phyloP scores from a whole-genome alignment of 257 asterid species.

The Mentha longifolia region DNA sequence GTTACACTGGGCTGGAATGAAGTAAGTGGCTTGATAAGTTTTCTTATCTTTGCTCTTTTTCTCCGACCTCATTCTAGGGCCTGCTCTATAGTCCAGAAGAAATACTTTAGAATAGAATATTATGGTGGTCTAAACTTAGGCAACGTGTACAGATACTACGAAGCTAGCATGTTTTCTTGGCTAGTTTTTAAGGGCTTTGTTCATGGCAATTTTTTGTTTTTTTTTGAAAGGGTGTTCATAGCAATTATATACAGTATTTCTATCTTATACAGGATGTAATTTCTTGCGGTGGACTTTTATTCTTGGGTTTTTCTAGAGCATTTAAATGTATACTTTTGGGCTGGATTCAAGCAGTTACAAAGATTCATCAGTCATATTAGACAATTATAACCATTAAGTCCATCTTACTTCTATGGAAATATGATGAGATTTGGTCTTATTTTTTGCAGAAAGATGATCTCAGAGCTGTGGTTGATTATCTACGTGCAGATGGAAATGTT shows the following conservation, averaged over 20 bases:
- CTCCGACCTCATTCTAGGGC: conserved; percentile 12
- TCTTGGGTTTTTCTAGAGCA: background rate
- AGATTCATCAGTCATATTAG: background rate
- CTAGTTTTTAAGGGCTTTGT: background rate
- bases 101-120: background rate
- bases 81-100: conserved; percentile 12
- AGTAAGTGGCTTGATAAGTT: conserved; percentile 52
- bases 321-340: background rate
- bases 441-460: conserved; percentile 86
- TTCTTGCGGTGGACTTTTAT: background rate
- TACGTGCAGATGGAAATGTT: conserved; percentile 80
- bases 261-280: background rate
- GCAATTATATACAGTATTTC: background rate
- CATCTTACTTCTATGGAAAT: background rate
- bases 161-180: conserved; percentile 13
- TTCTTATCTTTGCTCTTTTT: conserved; percentile 16
- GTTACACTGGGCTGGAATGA: conserved; percentile 96
- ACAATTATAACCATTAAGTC: background rate
- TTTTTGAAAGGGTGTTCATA: background rate
- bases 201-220: too few relatives aligned
- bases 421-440: conserved; percentile 28
- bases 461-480: conserved; percentile 77
- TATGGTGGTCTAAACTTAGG: background rate
- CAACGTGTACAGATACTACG: background rate
- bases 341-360: background rate